phyloP scores from a whole-genome alignment of 1,284 basidiomycete species.

The Tilletia walkeri region DNA sequence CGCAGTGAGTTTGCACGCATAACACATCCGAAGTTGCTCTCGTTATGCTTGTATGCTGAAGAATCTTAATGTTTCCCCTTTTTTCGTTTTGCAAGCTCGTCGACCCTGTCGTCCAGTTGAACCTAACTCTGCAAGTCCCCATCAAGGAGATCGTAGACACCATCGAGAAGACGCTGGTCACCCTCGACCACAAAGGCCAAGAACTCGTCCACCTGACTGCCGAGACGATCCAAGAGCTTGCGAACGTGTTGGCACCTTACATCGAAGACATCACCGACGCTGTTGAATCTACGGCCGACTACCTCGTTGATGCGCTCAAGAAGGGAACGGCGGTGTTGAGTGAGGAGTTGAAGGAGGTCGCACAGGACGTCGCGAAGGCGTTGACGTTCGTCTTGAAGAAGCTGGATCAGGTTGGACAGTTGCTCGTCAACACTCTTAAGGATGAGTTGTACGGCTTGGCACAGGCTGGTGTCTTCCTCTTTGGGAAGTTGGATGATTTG shows the following conservation, averaged over 20 bases:
- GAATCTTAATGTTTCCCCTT: too few relatives aligned
- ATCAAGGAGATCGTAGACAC: constrained; percentile 4
- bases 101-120: constrained; percentile 4
- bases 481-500: background rate
- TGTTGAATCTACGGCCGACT: constrained; percentile 3
- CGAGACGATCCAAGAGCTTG: background rate
- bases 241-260: background rate
- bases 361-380: background rate
- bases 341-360: background rate
- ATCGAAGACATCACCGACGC: constrained; percentile 8
- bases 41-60: too few relatives aligned
- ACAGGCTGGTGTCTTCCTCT: constrained; percentile 7
- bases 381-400: background rate
- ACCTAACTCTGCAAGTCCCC: constrained; percentile 3
- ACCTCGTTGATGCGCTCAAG: background rate
- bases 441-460: background rate
- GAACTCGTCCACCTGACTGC: background rate
- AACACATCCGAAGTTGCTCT: background rate
- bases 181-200: background rate
- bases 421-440: background rate
- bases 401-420: background rate
- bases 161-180: background rate
- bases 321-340: background rate
- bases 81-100: background rate
- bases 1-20: background rate